phyloP scores from a whole-genome alignment of 495 filamentous ascomycete genomes.

The Hypoxylon lienhwacheense region DNA sequence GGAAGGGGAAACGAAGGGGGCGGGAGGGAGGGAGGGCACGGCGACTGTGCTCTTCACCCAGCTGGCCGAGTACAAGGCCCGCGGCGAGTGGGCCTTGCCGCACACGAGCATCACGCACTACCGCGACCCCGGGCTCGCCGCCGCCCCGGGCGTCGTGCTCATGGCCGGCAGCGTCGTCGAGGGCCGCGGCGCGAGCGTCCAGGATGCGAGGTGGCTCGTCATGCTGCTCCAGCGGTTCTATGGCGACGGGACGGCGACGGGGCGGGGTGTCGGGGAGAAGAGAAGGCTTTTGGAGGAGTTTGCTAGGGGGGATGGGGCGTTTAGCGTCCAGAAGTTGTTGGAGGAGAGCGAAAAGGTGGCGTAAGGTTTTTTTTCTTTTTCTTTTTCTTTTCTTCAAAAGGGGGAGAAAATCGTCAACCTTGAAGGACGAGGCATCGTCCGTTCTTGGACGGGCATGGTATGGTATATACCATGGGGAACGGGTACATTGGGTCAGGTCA shows the following conservation, averaged over 20 bases:
- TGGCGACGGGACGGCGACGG: constrained; percentile 52
- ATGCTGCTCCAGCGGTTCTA: constrained; percentile 97
- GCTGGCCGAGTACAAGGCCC: constrained; percentile 86
- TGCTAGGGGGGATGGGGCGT: constrained; percentile 70
- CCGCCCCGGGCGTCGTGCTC: constrained; percentile 73
- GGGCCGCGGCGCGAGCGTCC: constrained; percentile 71
- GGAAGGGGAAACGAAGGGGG: no score
- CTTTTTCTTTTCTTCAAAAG: no score
- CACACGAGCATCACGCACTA: constrained; percentile 95
- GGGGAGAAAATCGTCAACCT: no score
- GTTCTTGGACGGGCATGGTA: no score
- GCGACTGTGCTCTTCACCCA: constrained; percentile 90
- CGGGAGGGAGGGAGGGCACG: constrained; percentile 61
- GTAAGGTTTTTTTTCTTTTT: no score
- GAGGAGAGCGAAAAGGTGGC: constrained; percentile 80
- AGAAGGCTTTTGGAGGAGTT: constrained; percentile 79
- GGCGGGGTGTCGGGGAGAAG: constrained; percentile 45
- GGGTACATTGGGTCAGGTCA: no score
- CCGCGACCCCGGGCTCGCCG: constrained; percentile 63
- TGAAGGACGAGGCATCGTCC: no score
- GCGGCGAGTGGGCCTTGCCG: constrained; percentile 84
- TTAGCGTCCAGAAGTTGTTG: constrained; percentile 80
- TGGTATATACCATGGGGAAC: no score
- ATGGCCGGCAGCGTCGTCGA: constrained; percentile 80
- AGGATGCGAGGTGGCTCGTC: constrained; percentile 85